Percentiles rank a stretch among this genome's conserved stretches.
Conservation (phyloP, 2,329 filamentous ascomycete genomes). For the Tolypocladium capitatum region DNA sequence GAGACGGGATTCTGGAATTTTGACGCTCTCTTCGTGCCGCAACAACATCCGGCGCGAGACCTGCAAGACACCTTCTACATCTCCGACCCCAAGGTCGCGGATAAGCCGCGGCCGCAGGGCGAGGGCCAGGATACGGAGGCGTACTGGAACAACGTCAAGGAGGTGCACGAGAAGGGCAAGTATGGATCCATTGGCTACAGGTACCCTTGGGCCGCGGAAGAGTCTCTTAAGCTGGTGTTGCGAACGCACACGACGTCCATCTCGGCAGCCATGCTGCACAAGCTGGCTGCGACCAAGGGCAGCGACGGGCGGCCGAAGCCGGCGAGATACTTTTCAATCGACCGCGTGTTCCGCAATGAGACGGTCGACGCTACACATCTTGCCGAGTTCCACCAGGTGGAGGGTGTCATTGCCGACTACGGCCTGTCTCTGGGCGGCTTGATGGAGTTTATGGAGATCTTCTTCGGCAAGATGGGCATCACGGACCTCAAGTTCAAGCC, state of each 20-base stretch:
- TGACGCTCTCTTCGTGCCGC: slow-evolving; percentile 88
- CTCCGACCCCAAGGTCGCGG: slow-evolving; percentile 69
- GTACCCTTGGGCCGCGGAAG: slow-evolving; percentile 83
- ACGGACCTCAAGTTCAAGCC: slow-evolving; percentile 82
- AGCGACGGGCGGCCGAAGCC: slow-evolving; percentile 51
- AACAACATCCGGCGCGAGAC: slow-evolving; percentile 90
- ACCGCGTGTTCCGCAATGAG: slow-evolving; percentile 96
- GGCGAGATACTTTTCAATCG: slow-evolving; percentile 96
- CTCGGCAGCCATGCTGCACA: slow-evolving; percentile 80
- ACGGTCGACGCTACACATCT: slow-evolving; percentile 93
- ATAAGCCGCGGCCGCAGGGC: slow-evolving; percentile 45
- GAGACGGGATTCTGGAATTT: slow-evolving; percentile 99
- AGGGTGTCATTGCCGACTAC: slow-evolving; percentile 97
- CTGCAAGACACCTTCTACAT: slow-evolving; percentile 99
- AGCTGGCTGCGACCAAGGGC: slow-evolving; percentile 69
- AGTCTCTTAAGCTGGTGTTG: slow-evolving; percentile 72
- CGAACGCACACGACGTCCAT: slow-evolving; percentile 94
- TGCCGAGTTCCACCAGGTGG: slow-evolving; percentile 96
- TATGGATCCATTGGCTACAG: slow-evolving; percentile 94
- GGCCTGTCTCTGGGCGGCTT: slow-evolving; percentile 81
- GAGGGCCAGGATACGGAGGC: slow-evolving; percentile 57
- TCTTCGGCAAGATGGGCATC: slow-evolving; percentile 95
- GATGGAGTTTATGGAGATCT: slow-evolving; percentile 86
- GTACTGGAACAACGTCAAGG: slow-evolving; percentile 79
- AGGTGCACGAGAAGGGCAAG: slow-evolving; percentile 81